phyloP scores from a whole-genome alignment of 495 filamentous ascomycete genomes.

The Clohesyomyces aquaticus region DNA sequence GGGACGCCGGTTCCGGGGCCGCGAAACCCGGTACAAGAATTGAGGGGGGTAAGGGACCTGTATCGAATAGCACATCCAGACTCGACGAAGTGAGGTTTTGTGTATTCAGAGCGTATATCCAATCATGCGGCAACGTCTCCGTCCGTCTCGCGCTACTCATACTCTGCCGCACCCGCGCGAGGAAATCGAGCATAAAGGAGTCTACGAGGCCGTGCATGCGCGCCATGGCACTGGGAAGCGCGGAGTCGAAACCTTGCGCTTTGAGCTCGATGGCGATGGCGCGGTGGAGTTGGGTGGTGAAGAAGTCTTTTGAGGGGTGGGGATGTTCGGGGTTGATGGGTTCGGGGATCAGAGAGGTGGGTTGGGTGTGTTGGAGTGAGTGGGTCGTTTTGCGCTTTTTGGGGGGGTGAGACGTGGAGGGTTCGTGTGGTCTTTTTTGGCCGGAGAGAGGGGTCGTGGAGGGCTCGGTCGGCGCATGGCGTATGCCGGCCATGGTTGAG shows the following conservation, averaged over 20 bases:
- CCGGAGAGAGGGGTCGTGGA: conserved; percentile 3
- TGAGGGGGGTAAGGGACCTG: conserved; percentile 43
- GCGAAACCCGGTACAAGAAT: conserved; percentile 50
- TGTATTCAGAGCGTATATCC: conserved; percentile 63
- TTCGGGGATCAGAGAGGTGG: conserved; percentile 42
- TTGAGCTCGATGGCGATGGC: conserved; percentile 59
- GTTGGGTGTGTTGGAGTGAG: conserved; percentile 47
- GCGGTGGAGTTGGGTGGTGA: conserved; percentile 56
- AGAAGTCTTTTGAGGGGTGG: conserved; percentile 38
- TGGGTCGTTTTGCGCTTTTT: conserved; percentile 56
- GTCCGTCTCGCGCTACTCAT: conserved; percentile 65
- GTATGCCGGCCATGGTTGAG: conserved; percentile 27
- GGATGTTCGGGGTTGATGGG: conserved; percentile 51
- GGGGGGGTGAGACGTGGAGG: conserved; percentile 11
- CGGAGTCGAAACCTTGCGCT: conserved; percentile 62
- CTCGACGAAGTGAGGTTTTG: conserved; percentile 44
- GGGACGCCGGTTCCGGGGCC: conserved; percentile 54
- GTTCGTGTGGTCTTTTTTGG: conserved; percentile 28
- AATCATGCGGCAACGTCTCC: conserved; percentile 68
- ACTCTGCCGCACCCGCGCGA: conserved; percentile 60
- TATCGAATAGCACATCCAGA: conserved; percentile 50
- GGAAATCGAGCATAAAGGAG: conserved; percentile 66
- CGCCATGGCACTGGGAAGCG: conserved; percentile 62
- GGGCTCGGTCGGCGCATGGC: conserved; percentile 16
- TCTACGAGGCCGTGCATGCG: conserved; percentile 60